These are phyloP conservation scores for Mariannaea elegans DNA, from an alignment of 2,329 filamentous ascomycete species.

Conservation along the genomic window DNA sequence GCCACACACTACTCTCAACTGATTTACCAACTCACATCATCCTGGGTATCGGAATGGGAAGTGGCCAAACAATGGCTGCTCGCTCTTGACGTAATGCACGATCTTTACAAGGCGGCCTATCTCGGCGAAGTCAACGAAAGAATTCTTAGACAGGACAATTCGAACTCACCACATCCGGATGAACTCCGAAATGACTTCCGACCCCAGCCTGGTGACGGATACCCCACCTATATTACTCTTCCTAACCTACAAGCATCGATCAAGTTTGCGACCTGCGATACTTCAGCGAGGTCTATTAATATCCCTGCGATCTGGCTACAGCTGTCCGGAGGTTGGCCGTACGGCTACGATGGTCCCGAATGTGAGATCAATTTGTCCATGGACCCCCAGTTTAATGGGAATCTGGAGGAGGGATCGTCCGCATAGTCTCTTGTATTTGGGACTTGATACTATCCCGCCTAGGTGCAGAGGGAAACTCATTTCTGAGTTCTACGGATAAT, in stretches of 20 bases:
- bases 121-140: conserved; percentile 11
- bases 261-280: neutral
- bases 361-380: neutral
- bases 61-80: conserved; percentile 25
- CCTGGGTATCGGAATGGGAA: conserved; percentile 19
- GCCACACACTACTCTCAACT: neutral
- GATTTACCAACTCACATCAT: neutral
- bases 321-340: neutral
- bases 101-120: conserved; percentile 30
- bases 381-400: no score
- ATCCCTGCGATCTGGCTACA: neutral
- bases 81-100: conserved; percentile 33
- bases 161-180: conserved; percentile 1
- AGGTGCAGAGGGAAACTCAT: no score
- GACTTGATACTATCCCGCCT: no score
- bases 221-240: conserved; percentile 4
- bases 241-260: neutral
- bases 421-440: no score
- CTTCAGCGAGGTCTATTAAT: neutral
- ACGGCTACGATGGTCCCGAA: neutral
- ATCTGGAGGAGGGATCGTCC: no score
- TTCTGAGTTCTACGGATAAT: no score
- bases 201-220: conserved; percentile 15
- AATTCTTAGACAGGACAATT: conserved; percentile 5
- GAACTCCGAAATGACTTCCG: conserved; percentile 13